Percentiles rank a stretch among this genome's conserved stretches.
phyloP scores from a whole-genome alignment of 176 grass and related monocot genomes.

The Poa annua region DNA sequence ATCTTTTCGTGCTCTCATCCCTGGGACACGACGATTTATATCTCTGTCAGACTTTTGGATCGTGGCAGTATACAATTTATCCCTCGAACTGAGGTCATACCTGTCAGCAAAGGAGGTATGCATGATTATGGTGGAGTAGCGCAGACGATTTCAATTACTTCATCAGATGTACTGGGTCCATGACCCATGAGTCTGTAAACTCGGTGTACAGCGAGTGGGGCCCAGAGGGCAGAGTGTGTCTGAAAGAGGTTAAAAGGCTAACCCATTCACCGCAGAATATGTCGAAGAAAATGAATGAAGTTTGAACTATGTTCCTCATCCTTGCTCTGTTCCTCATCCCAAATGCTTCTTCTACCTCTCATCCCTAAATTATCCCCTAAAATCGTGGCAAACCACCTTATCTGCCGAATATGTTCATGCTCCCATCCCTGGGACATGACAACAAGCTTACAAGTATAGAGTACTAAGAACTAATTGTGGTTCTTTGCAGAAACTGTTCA shows the following conservation, averaged over 20 bases:
- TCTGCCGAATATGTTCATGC: too few species aligned
- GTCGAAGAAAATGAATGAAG: too few species aligned
- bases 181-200: background rate
- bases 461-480: background rate
- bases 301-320: too few species aligned
- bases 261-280: background rate
- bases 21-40: background rate
- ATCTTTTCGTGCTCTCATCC: too few species aligned
- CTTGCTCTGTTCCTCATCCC: too few species aligned
- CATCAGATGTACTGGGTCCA: background rate
- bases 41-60: background rate
- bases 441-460: slow-evolving; percentile 17
- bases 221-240: background rate
- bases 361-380: too few species aligned
- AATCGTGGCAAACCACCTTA: too few species aligned
- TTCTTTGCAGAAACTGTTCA: slow-evolving; percentile 3
- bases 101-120: background rate
- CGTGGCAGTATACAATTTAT: background rate
- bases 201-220: background rate
- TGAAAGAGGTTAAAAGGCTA: background rate
- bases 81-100: background rate
- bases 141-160: background rate
- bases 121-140: background rate
- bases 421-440: too few species aligned
- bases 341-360: too few species aligned